phyloP scores from a whole-genome alignment of 2,329 filamentous ascomycete genomes.

The Hymenoscyphus repandus region DNA sequence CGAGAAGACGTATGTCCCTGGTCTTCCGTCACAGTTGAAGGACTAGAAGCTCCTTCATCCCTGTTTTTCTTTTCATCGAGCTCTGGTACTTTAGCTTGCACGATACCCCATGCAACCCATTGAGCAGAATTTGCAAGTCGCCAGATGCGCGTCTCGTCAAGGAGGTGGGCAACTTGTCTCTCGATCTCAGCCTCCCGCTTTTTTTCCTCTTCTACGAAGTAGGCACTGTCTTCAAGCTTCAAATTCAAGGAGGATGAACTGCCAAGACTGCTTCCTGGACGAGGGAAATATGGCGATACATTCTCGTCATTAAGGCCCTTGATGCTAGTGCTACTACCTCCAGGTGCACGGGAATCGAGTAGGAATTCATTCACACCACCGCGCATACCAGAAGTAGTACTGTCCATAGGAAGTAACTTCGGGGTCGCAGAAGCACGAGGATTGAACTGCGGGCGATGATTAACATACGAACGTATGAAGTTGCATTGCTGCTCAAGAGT shows the following conservation, averaged over 20 bases:
- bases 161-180: slow-evolving; percentile 60
- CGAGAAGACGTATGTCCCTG: neutral
- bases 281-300: slow-evolving; percentile 34
- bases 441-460: slow-evolving; percentile 67
- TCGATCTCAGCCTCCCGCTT: slow-evolving; percentile 61
- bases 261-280: slow-evolving; percentile 3
- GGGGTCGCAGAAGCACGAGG: slow-evolving; percentile 38
- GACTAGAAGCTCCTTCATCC: neutral
- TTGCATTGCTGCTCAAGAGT: slow-evolving; percentile 73
- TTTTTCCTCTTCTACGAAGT: slow-evolving; percentile 51
- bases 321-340: slow-evolving; percentile 34
- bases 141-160: slow-evolving; percentile 81
- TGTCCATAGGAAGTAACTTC: slow-evolving; percentile 28
- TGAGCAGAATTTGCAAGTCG: slow-evolving; percentile 79
- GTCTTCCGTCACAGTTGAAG: neutral
- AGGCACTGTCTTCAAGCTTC: slow-evolving; percentile 25
- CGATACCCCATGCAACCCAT: slow-evolving; percentile 95
- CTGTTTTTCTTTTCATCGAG: slow-evolving; percentile 34
- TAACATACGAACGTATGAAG: slow-evolving; percentile 82
- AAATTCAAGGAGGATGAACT: slow-evolving; percentile 2
- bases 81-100: slow-evolving; percentile 83
- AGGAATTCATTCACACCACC: slow-evolving; percentile 52
- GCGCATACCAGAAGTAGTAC: slow-evolving; percentile 8
- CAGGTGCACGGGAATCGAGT: slow-evolving; percentile 66
- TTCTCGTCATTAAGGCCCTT: neutral